Evolutionary conservation across 2,329 filamentous ascomycete genomes (phyloP).

Genomic region (Apiospora aurea): DNA sequence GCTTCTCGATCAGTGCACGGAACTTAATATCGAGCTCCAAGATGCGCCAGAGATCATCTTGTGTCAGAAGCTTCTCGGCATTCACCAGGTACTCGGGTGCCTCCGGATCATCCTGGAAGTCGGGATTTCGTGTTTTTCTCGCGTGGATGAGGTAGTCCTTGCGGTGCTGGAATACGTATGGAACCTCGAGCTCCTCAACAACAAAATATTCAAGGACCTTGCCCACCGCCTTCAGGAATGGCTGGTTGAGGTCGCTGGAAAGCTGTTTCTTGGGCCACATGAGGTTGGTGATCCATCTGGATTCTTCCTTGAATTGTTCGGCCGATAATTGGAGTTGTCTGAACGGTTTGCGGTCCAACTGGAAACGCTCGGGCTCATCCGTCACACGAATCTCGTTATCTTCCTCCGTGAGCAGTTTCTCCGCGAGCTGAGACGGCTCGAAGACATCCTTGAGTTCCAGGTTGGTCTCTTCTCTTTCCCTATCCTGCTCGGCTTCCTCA

Average conservation of each 20-base stretch:
- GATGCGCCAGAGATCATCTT: constrained; percentile 94
- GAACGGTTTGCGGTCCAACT: constrained; percentile 89
- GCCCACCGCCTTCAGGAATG: constrained; percentile 86
- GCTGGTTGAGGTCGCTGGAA: constrained; percentile 73
- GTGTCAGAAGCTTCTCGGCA: constrained; percentile 88
- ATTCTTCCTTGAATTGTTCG: constrained; percentile 89
- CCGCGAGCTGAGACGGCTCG: constrained; percentile 91
- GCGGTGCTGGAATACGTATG: constrained; percentile 97
- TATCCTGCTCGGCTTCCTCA: constrained; percentile 85
- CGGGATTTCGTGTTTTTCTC: constrained; percentile 69
- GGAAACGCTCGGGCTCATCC: constrained; percentile 93
- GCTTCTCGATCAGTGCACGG: constrained; percentile 89
- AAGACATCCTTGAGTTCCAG: constrained; percentile 98
- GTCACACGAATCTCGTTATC: constrained; percentile 89
- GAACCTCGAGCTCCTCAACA: constrained; percentile 91
- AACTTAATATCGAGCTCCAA: constrained; percentile 96
- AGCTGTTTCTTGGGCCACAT: constrained; percentile 89
- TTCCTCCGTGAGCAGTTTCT: constrained; percentile 94
- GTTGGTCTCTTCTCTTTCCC: constrained; percentile 79
- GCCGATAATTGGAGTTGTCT: constrained; percentile 80
- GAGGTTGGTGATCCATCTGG: constrained; percentile 88
- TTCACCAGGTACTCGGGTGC: constrained; percentile 75
- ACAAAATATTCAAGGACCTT: constrained; percentile 97
- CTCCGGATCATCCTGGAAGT: constrained; percentile 70
- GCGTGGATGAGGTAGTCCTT: constrained; percentile 97